Conservation (phyloP, 2,329 filamentous ascomycete species). For the Colletotrichum destructivum region DNA sequence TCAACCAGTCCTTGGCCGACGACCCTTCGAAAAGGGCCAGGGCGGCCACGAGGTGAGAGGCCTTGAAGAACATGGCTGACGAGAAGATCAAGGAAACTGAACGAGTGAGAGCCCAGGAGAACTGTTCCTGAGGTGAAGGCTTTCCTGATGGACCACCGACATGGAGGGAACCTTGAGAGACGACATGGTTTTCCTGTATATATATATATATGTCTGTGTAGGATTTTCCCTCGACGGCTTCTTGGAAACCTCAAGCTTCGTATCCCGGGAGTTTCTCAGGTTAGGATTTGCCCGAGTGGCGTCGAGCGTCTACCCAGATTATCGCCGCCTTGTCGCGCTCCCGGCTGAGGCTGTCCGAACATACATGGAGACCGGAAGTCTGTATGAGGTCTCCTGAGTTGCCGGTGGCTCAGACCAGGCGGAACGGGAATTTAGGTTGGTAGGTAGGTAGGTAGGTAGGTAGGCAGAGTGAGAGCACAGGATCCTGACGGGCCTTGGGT, state of each 20-base stretch:
- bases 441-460: too few relatives aligned
- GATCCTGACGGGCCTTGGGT: background rate
- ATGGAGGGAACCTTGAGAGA: background rate
- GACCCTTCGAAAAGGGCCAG: conserved; percentile 31
- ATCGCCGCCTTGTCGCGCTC: conserved; percentile 16
- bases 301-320: conserved; percentile 8
- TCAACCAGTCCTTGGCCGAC: conserved; percentile 44
- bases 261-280: background rate
- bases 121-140: background rate
- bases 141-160: background rate
- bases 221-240: background rate
- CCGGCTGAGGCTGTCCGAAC: conserved; percentile 15
- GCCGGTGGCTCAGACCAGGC: conserved; percentile 20
- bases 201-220: too few relatives aligned
- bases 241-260: conserved; percentile 2
- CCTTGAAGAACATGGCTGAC: conserved; percentile 18
- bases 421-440: background rate
- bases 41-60: conserved; percentile 15
- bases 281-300: conserved; percentile 19
- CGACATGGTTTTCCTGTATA: conserved; percentile 2
- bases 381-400: conserved; percentile 1
- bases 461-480: too few relatives aligned
- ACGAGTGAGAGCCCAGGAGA: conserved; percentile 1
- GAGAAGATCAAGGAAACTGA: background rate
- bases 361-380: conserved; percentile 1